A percentile compares a stretch with the other conserved stretches of the same genome.
Conservation (phyloP, 805 yeast genomes). For the Yarrowia keelungensis region DNA sequence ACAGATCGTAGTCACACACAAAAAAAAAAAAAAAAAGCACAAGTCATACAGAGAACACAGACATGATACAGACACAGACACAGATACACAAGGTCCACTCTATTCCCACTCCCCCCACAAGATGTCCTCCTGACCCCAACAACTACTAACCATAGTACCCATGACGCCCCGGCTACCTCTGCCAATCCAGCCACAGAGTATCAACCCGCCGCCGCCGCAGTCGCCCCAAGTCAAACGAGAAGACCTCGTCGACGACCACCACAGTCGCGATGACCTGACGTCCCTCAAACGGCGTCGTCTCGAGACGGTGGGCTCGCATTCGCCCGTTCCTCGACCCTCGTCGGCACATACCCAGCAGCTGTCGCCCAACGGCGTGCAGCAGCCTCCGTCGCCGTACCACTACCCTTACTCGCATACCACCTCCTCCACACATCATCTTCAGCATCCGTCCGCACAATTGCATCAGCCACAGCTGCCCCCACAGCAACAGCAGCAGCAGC, state of each 20-base stretch:
- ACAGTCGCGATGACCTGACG: constrained; percentile 15
- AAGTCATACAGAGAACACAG: background rate
- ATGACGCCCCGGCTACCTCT: constrained; percentile 37
- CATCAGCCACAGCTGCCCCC: constrained; percentile 13
- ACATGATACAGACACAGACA: constrained; percentile 3
- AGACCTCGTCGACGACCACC: constrained; percentile 6
- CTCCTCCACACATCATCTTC: constrained; percentile 11
- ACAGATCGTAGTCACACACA: background rate
- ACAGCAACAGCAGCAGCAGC: background rate
- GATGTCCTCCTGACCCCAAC: no score
- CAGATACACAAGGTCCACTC: no score
- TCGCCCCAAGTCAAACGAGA: constrained; percentile 25
- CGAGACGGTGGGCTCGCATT: constrained; percentile 4
- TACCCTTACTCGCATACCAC: constrained; percentile 27
- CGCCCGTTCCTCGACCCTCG: constrained; percentile 23
- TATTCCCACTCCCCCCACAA: no score
- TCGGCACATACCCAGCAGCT: constrained; percentile 18
- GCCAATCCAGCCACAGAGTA: constrained; percentile 28
- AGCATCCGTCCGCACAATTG: constrained; percentile 20
- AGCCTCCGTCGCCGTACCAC: constrained; percentile 28
- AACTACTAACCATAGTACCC: constrained; percentile 27
- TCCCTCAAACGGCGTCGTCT: constrained; percentile 30
- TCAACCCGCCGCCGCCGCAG: constrained; percentile 33
- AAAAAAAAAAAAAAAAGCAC: background rate
- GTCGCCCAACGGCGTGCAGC: constrained; percentile 18